phyloP scores from a whole-genome alignment of 2,329 filamentous ascomycete genomes.

The Fusarium sp. region DNA sequence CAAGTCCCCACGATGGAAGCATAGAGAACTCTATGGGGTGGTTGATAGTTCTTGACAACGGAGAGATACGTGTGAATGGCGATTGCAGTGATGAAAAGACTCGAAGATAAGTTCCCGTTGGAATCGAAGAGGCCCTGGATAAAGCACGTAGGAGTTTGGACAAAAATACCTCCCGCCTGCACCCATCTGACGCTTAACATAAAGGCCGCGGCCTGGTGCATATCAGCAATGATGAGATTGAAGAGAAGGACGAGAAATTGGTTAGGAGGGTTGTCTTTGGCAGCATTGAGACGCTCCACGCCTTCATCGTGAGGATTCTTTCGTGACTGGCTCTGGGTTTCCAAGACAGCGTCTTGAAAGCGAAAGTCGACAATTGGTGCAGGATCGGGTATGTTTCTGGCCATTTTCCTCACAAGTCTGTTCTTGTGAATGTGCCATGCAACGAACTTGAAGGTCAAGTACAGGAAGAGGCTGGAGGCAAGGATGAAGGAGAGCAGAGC shows the following conservation, averaged over 20 bases:
- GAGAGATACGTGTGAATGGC: conserved; percentile 72
- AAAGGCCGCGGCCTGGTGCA: conserved; percentile 71
- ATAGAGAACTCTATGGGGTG: conserved; percentile 62
- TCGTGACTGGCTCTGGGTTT: conserved; percentile 10
- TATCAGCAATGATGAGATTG: conserved; percentile 73
- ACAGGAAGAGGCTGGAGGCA: conserved; percentile 42
- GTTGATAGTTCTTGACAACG: conserved; percentile 64
- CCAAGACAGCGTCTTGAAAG: conserved; percentile 34
- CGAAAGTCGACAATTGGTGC: conserved; percentile 44
- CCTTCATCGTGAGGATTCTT: conserved; percentile 14
- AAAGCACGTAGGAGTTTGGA: conserved; percentile 63
- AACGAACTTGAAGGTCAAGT: conserved; percentile 44
- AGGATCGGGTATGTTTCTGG: conserved; percentile 23
- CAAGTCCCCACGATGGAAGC: conserved; percentile 59
- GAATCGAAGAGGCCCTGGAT: conserved; percentile 74
- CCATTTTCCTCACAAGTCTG: conserved; percentile 15
- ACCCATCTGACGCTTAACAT: conserved; percentile 69
- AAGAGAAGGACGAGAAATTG: conserved; percentile 76
- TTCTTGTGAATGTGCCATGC: conserved; percentile 37
- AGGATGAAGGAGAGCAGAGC: conserved; percentile 45
- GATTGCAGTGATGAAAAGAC: conserved; percentile 71
- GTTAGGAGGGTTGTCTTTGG: conserved; percentile 53
- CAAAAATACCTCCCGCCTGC: conserved; percentile 59
- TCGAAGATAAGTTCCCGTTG: conserved; percentile 70
- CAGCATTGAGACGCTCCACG: conserved; percentile 13